Base-by-base conservation (phyloP, 129 eudicot genomes). In the Flaveria robusta region DNA sequence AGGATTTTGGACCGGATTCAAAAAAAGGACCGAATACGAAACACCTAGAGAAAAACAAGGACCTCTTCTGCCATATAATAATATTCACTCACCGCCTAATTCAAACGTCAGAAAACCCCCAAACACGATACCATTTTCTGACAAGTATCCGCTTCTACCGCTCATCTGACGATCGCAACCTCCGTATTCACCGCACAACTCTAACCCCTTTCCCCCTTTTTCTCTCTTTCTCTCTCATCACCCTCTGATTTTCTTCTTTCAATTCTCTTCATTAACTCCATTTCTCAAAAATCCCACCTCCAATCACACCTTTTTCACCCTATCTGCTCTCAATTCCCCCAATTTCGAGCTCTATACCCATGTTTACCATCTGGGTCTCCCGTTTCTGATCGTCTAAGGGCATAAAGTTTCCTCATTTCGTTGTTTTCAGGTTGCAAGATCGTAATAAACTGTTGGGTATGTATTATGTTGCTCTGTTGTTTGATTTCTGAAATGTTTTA, bases 131-230 rank as follows among this genome's bases (percentile, higher is more conserved):
- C 23, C 14, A 79, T 60, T 16, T 79, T 80, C 51, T 74, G 68
- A 80, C 84, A 74, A 43, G 66, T 59, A 59, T 74, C 79, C 84
- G 79, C 70, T 67, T 74, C 60, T 80, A 74, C 63, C 84, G 83
- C 74, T 79, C 68, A 23, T 19, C 19, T 34, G 39, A 34, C 39
- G 39, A 34, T 74, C 84, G 79, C 84, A 56, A 80, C 19, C 23
- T 79, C 83, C 83, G 77, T 22, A 79, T 63, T 71, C 78, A 43
- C 47, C 63, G 83, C 83, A 79, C 56, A 79, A 64, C 56, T 71
- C 77, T 79, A 71, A 63, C 67, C 77, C 66, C 13, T 49, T 66
- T 13, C 19, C 59, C 45, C 66, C 26, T n/a, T 8, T 62, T 14
- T 10, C 20, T 27, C 19, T 42, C 14, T 55, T n/a, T 62, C 41